Percentiles rank a stretch among this genome's conserved stretches.
Conservation (phyloP, 1,284 basidiomycete genomes). For the Pyrrhoderma noxium region DNA sequence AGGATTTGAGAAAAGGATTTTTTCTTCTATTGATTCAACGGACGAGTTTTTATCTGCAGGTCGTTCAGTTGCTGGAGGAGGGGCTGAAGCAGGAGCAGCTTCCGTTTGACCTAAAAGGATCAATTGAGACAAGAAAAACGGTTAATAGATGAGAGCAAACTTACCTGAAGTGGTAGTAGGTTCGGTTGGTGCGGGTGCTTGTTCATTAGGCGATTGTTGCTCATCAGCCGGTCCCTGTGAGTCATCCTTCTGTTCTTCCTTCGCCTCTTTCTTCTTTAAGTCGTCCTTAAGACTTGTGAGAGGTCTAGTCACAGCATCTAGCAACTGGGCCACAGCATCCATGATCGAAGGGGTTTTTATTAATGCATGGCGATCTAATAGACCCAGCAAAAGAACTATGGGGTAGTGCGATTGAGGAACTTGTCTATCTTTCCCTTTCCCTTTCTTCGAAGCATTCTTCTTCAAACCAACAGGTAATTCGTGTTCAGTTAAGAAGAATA, state of each 20-base stretch:
- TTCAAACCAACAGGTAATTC: conserved; percentile 75
- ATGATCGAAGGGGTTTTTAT: conserved; percentile 84
- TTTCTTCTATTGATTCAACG: conserved; percentile 47
- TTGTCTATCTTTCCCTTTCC: conserved; percentile 89
- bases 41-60: conserved; percentile 25
- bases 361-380: conserved; percentile 80
- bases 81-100: background rate
- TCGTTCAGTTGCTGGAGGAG: conserved; percentile 20
- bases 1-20: conserved; percentile 57
- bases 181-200: conserved; percentile 17
- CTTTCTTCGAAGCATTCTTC: conserved; percentile 67
- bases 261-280: conserved; percentile 30
- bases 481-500: conserved; percentile 94
- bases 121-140: background rate
- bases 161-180: conserved; percentile 18
- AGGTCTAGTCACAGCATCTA: conserved; percentile 83
- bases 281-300: conserved; percentile 55
- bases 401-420: conserved; percentile 80
- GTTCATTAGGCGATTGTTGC: conserved; percentile 10
- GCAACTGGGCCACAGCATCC: conserved; percentile 81
- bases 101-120: background rate
- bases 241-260: background rate
- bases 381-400: conserved; percentile 77
- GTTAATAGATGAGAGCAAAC: background rate
- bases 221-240: background rate